These are phyloP conservation scores for Rhizopogon rudus DNA, from an alignment of 768 basidiomycete genomes.

Conservation along the genomic window DNA sequence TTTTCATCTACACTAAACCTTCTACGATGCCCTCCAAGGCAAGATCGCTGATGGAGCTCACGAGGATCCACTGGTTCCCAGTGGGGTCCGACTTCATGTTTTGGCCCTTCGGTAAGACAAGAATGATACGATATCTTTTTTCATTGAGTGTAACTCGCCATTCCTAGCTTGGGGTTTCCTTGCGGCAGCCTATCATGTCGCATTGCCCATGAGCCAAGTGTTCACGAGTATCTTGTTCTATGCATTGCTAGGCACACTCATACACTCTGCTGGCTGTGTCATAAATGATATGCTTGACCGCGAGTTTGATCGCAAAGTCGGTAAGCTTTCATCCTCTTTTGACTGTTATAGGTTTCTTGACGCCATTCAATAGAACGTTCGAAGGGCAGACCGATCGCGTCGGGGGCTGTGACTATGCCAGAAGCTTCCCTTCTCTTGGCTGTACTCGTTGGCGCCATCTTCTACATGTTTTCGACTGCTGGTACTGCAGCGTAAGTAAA, in stretches of 20 bases:
- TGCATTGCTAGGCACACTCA: constrained; percentile 3
- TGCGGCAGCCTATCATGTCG: neutral
- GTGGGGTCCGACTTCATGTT: neutral
- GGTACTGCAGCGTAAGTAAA: neutral
- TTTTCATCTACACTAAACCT: neutral
- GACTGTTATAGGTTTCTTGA: neutral
- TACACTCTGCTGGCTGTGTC: constrained; percentile 48
- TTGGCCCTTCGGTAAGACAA: neutral
- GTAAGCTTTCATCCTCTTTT: constrained; percentile 24
- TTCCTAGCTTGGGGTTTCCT: neutral
- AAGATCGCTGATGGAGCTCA: neutral
- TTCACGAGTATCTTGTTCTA: neutral
- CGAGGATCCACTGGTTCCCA: neutral
- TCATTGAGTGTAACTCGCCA: too few relatives aligned
- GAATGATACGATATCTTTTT: neutral
- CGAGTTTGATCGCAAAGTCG: constrained; percentile 47
- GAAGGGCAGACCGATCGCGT: constrained; percentile 41
- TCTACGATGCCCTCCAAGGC: neutral
- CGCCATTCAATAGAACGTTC: constrained; percentile 36
- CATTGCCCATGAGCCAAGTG: neutral
- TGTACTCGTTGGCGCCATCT: constrained; percentile 15
- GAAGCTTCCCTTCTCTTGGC: constrained; percentile 36
- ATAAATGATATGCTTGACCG: constrained; percentile 54
- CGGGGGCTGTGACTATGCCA: constrained; percentile 41
- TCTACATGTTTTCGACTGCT: constrained; percentile 9